Base-by-base conservation (phyloP, 495 filamentous ascomycete species). In the Aspergillus nidulans region DNA sequence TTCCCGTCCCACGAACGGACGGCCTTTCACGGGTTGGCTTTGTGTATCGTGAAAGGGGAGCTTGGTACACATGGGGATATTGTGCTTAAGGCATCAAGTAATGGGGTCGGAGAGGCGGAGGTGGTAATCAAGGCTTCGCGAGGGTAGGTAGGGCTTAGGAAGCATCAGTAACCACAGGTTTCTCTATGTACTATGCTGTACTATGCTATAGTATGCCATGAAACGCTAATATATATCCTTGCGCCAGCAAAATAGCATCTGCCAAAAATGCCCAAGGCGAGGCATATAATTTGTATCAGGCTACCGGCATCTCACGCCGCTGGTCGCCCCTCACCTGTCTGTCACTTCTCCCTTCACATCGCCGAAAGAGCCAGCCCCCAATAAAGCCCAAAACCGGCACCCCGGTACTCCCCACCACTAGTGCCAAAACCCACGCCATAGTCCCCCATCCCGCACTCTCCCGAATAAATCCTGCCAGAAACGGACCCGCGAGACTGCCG, bases 391-490 rank as follows among this genome's bases (percentile, higher is more conserved):
- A 26, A 4, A 67, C 53, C 20, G 68, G 68, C 44, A 70, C 23
- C 1, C 49, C 56, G 1, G 65, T 63, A 16, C 62, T 47, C 1
- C 63, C 68, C 13, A 60, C 52, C 32, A 70, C 26, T 40, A 70
- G 32, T 0, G 61, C 62, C 30, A 70, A 4, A 7, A 60, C 64
- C 68, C 65, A 70, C 3, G 62, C 32, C 65, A 83, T 75, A 0
- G 79, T 81, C 0, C 71, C 73, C 85, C 85, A 89, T 7, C 83
- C 84, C 15, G 74, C 74, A 13, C 63, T 64, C 13, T 78, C 69
- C 19, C 76, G 66, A 18, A 88, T 68, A 45, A 81, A 83, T 0
- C 84, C 85, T 7, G 79, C 80, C 70, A 77, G 79, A 28, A 85
- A 69, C 53, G 84, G 81, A 6, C 84, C 83, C 16, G 82, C 67